Base-by-base conservation (phyloP, 495 filamentous ascomycete species). In the Hypoxylon lenormandii region DNA sequence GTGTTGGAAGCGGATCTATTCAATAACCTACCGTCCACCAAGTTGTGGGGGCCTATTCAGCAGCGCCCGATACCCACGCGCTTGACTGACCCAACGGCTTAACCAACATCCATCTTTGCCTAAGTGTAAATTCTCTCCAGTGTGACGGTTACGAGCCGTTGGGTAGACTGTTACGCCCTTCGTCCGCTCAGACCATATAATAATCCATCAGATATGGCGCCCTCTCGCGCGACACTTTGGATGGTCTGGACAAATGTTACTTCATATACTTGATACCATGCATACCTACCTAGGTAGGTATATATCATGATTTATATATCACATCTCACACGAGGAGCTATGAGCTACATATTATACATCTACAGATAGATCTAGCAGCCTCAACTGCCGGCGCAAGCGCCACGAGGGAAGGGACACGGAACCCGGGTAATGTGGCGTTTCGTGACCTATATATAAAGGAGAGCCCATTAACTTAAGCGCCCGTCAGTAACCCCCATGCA, bases 401-500 rank as follows among this genome's bases (percentile, higher is more conserved):
- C 50, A 54, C 13, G 49, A 43, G 36, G 59, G 37, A 18, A 48
- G 30, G 50, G 22, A 13, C 30, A 54, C 40, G 49, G 42, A 7
- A 54, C 37, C 59, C 50, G 56, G 21, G 28, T n/a, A 43, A 53
- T 21, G 43, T 49, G 50, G 60, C 38, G 50, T 48, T 54, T 12
- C 38, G 16, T 28, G 38, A 30, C 59, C 46, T 26, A 60, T 50
- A 33, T 22, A 46, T 1, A 46, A 21, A 46, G 6, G 10, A 7
- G 10, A 19, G n/a, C 15, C 42, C n/a, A 5, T 45, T 16, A 43
- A 21, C 0, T 45, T 45, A 21, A 45, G 42, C 42, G 42, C 42
- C 42, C 16, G 42, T 18, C 15, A 38, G 5, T 33, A 1, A 33
- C 4, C 2, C 42, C 16, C 42, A 21, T 45, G 42, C 8, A 19